Conservation (phyloP, 2,329 filamentous ascomycete species). For the Colletotrichum abscissum region DNA sequence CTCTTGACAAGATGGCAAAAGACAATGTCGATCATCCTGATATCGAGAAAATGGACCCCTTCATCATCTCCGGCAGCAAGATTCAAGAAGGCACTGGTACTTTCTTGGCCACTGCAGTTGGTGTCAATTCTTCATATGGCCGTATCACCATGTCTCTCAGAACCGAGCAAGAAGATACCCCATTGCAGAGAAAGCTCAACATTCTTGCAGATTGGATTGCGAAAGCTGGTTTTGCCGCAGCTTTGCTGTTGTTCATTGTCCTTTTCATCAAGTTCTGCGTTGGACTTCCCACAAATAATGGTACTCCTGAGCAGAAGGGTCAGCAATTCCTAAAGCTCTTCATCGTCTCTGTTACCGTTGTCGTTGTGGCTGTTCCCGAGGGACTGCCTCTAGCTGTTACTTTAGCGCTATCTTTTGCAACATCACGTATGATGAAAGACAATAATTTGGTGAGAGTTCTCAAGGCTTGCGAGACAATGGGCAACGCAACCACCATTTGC, state of each 20-base stretch:
- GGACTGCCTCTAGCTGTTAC: conserved; percentile 76
- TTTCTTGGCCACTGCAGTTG: conserved; percentile 65
- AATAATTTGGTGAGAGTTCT: conserved; percentile 77
- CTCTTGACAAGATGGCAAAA: conserved; percentile 62
- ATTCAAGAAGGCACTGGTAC: conserved; percentile 65
- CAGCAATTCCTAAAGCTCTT: conserved; percentile 70
- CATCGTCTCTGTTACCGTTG: conserved; percentile 73
- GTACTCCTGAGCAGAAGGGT: conserved; percentile 65
- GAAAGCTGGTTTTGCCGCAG: conserved; percentile 66
- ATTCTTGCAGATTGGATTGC: conserved; percentile 53
- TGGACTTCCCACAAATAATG: conserved; percentile 62
- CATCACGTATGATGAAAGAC: conserved; percentile 75
- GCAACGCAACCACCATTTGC: conserved; percentile 80
- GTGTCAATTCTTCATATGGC: conserved; percentile 65
- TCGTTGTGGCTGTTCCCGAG: conserved; percentile 77
- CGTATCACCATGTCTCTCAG: conserved; percentile 67
- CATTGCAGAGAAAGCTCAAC: conserved; percentile 65
- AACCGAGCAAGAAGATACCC: conserved; percentile 63
- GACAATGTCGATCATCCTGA: conserved; percentile 46
- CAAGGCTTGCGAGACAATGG: conserved; percentile 77
- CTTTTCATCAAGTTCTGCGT: conserved; percentile 83
- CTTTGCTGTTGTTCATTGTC: conserved; percentile 80
- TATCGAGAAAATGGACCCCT: conserved; percentile 60
- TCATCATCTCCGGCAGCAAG: conserved; percentile 69
- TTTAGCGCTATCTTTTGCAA: conserved; percentile 74